phyloP scores from a whole-genome alignment of 176 grass and related monocot species.

The Carex cristatella region DNA sequence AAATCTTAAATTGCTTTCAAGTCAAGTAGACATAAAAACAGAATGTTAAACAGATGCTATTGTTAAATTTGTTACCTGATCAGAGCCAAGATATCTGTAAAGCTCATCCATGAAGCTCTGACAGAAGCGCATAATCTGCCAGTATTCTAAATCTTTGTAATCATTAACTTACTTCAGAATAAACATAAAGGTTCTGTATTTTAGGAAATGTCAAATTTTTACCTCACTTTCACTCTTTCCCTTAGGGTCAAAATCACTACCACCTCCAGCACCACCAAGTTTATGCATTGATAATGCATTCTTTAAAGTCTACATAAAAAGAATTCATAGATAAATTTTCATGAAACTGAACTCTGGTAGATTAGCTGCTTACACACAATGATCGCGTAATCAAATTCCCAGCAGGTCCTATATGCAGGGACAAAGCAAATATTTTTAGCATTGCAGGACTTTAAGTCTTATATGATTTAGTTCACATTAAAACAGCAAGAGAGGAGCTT shows the following conservation, averaged over 20 bases:
- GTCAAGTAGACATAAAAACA: conserved; percentile 12
- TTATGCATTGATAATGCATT: conserved; percentile 96
- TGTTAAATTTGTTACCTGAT: conserved; percentile 53
- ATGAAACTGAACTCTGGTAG: conserved; percentile 12
- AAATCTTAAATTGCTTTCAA: neutral
- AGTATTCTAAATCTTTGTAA: conserved; percentile 28
- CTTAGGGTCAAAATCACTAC: conserved; percentile 99
- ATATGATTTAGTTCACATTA: neutral
- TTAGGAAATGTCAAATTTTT: conserved; percentile 1
- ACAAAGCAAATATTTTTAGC: neutral
- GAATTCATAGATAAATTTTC: conserved; percentile 2
- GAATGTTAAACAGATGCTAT: neutral
- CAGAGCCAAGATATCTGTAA: conserved; percentile 90
- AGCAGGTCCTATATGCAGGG: neutral
- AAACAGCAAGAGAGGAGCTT: neutral
- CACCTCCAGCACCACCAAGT: conserved; percentile 92
- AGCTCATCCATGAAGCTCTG: conserved; percentile 99
- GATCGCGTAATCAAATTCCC: neutral
- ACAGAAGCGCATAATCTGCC: conserved; percentile 98
- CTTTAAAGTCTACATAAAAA: conserved; percentile 65
- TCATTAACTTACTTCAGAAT: conserved; percentile 20
- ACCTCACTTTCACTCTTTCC: conserved; percentile 96
- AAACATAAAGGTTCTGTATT: neutral
- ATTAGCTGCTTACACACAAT: neutral
- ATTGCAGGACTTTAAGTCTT: neutral